Evolutionary conservation across 352 stramenopile species (phyloP).

Genomic region (Globisporangium paroecandrum): DNA sequence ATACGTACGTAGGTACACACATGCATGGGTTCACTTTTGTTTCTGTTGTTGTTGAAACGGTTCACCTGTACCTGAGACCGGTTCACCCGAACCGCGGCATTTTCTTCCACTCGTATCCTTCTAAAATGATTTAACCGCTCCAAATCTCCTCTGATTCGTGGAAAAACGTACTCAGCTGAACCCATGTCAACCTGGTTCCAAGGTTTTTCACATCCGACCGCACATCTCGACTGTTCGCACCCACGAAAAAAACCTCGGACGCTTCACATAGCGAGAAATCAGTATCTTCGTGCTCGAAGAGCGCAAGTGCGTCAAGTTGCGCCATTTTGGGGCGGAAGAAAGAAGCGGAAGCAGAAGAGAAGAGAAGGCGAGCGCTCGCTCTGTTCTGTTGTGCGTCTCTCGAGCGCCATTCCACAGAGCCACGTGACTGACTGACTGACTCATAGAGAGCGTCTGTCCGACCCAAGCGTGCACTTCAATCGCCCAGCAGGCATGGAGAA

Average conservation of each 20-base stretch:
- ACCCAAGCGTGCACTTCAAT: too few relatives aligned
- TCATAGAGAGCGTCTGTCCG: background rate
- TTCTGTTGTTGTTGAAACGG: background rate
- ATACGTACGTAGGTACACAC: too few relatives aligned
- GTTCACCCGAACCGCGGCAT: background rate
- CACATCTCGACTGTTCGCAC: background rate
- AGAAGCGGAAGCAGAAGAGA: background rate
- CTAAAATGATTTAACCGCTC: background rate
- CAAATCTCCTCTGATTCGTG: background rate
- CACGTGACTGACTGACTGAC: background rate
- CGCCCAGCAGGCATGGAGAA: conserved; percentile 17
- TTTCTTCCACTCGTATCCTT: background rate
- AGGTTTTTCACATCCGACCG: background rate
- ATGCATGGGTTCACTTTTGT: background rate
- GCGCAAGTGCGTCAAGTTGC: background rate
- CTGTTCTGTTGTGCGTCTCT: background rate
- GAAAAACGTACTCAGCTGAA: background rate
- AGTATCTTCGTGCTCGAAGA: conserved; percentile 2
- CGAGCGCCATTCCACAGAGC: background rate
- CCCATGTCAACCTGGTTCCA: background rate
- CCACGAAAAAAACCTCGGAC: background rate
- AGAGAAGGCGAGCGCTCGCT: background rate
- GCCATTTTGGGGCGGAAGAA: background rate
- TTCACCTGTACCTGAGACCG: background rate
- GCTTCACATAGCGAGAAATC: conserved; percentile 2